Evolutionary conservation across 2,329 filamentous ascomycete genomes (phyloP).

Genomic region (Fusarium floridanum): DNA sequence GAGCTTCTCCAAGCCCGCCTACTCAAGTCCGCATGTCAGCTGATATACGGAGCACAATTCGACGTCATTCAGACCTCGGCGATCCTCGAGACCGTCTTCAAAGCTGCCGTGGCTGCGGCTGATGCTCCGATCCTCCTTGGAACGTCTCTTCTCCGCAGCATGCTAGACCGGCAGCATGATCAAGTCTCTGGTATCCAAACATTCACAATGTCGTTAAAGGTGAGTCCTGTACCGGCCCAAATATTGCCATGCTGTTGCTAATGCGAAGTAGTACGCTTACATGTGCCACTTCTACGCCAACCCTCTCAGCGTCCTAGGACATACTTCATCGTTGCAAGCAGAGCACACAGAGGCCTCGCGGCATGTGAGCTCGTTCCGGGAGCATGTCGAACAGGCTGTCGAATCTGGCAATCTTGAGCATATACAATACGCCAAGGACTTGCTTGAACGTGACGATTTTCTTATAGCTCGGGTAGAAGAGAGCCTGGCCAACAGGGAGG

Average conservation of each 20-base stretch:
- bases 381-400: slow-evolving; percentile 63
- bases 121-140: slow-evolving; percentile 73
- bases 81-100: slow-evolving; percentile 80
- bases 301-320: slow-evolving; percentile 74
- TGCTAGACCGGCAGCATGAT: slow-evolving; percentile 80
- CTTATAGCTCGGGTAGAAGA: slow-evolving; percentile 61
- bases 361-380: slow-evolving; percentile 76
- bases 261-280: slow-evolving; percentile 74
- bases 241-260: neutral
- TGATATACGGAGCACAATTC: slow-evolving; percentile 78
- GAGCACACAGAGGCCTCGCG: slow-evolving; percentile 77
- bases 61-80: slow-evolving; percentile 80
- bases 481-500: slow-evolving; percentile 49
- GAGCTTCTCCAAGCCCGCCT: slow-evolving; percentile 83
- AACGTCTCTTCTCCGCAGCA: slow-evolving; percentile 69
- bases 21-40: slow-evolving; percentile 75
- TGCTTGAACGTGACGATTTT: slow-evolving; percentile 72
- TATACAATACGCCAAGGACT: slow-evolving; percentile 57
- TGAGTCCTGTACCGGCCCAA: slow-evolving; percentile 46
- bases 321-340: slow-evolving; percentile 58
- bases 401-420: slow-evolving; percentile 56
- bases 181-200: slow-evolving; percentile 82
- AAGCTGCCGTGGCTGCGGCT: slow-evolving; percentile 70
- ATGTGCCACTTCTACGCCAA: slow-evolving; percentile 91
- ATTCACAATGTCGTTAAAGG: slow-evolving; percentile 78